Conservation (phyloP, 2,329 filamentous ascomycete species). For the Annulohypoxylon truncatum region DNA sequence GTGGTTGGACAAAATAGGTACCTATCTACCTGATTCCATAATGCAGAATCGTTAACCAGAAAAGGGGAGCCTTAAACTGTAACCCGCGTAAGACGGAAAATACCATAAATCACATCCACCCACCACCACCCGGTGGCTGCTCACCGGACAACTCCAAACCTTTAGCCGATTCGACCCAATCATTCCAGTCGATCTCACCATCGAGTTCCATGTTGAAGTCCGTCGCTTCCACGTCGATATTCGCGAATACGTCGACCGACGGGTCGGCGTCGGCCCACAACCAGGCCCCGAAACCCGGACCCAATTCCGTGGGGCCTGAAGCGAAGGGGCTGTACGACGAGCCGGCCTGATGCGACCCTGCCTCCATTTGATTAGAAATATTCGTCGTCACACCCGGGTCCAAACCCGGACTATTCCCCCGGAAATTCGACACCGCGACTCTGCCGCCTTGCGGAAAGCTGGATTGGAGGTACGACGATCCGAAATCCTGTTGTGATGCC, state of each 20-base stretch:
- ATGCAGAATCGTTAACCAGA: too few species aligned
- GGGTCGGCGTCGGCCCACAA: conserved; percentile 51
- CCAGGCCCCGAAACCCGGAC: conserved; percentile 47
- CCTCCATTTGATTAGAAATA: background rate
- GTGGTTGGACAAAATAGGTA: too few species aligned
- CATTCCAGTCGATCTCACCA: conserved; percentile 51
- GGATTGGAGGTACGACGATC: background rate
- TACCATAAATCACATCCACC: conserved; percentile 3
- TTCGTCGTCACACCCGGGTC: background rate
- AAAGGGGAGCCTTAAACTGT: background rate
- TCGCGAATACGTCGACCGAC: conserved; percentile 41
- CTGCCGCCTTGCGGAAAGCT: background rate
- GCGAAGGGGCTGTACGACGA: conserved; percentile 7
- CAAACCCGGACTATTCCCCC: background rate
- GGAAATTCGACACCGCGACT: background rate
- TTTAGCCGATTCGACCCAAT: conserved; percentile 52
- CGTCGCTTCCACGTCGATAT: conserved; percentile 31
- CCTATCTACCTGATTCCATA: too few species aligned
- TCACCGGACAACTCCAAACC: conserved; percentile 45
- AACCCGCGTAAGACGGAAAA: background rate
- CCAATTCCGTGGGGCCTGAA: background rate
- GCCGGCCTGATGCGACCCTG: background rate
- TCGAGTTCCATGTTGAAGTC: conserved; percentile 50
- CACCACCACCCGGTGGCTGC: background rate
- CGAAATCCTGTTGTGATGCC: background rate